These are phyloP conservation scores for Xylariomycetidae sp. DNA, from an alignment of 2,329 filamentous ascomycete species.

Conservation along the genomic window DNA sequence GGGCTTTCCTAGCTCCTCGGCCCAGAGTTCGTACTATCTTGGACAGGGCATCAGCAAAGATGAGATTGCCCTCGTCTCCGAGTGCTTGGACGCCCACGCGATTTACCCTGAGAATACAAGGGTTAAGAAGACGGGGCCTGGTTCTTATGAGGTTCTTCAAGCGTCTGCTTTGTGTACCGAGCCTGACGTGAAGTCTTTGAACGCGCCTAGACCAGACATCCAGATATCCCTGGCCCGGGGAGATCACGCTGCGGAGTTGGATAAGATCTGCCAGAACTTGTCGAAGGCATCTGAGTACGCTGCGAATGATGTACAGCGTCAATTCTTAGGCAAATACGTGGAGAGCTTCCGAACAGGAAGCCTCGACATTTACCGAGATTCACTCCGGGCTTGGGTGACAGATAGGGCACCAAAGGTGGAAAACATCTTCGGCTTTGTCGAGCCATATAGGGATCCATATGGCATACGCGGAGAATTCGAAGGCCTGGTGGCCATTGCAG, in stretches of 20 bases:
- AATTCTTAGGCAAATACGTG: constrained; percentile 46
- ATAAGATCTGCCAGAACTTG: constrained; percentile 39
- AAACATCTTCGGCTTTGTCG: constrained; percentile 55
- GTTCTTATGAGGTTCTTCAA: constrained; percentile 40
- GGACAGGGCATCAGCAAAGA: constrained; percentile 43
- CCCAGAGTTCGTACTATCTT: constrained; percentile 52
- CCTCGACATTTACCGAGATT: constrained; percentile 48
- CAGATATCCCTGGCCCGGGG: constrained; percentile 42
- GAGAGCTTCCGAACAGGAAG: constrained; percentile 51
- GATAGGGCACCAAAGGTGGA: constrained; percentile 52
- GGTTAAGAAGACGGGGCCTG: constrained; percentile 32
- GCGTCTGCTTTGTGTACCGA: constrained; percentile 22
- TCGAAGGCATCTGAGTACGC: constrained; percentile 41
- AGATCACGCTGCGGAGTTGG: constrained; percentile 46
- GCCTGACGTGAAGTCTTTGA: constrained; percentile 1
- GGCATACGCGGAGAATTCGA: constrained; percentile 55
- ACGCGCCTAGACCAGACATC: constrained; percentile 23
- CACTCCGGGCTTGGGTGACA: constrained; percentile 51
- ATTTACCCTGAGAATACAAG: constrained; percentile 54
- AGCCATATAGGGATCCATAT: constrained; percentile 56
- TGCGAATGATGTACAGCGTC: constrained; percentile 44
- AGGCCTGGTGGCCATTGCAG: constrained; percentile 55
- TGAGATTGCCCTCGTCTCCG: constrained; percentile 47
- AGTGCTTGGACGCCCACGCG: constrained; percentile 42
- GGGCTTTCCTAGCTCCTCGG: constrained; percentile 45